Evolutionary conservation across 371 early-diverging fungal genomes (phyloP).

Genomic region (Rhizopus microsporus): DNA sequence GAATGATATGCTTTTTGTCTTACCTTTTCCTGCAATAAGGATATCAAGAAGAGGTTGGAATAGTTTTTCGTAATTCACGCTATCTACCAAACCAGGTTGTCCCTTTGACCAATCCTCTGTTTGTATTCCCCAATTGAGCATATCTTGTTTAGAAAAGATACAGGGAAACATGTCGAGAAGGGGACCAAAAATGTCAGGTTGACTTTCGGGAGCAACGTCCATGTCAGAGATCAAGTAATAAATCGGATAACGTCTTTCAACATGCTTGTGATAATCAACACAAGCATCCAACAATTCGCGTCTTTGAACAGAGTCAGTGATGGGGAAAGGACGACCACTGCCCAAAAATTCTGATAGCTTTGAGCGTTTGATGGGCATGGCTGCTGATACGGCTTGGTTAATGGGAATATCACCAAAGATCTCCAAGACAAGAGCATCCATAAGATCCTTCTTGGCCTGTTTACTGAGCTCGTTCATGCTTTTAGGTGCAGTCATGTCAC

Average conservation of each 20-base stretch:
- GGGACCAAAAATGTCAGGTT: slow-evolving; percentile 41
- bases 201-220: slow-evolving; percentile 26
- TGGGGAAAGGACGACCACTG: not conserved
- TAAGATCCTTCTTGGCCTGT: slow-evolving; percentile 25
- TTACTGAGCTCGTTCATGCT: slow-evolving; percentile 21
- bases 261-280: slow-evolving; percentile 34
- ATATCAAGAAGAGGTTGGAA: slow-evolving; percentile 44
- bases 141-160: slow-evolving; percentile 37
- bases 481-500: slow-evolving; percentile 4
- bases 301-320: slow-evolving; percentile 13
- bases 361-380: slow-evolving; percentile 34
- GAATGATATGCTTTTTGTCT: slow-evolving; percentile 1
- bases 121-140: slow-evolving; percentile 32
- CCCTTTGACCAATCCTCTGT: slow-evolving; percentile 26
- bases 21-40: slow-evolving; percentile 44
- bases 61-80: slow-evolving; percentile 29
- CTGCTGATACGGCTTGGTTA: slow-evolving; percentile 47
- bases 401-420: slow-evolving; percentile 52
- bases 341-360: slow-evolving; percentile 22
- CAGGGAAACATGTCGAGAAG: slow-evolving; percentile 41
- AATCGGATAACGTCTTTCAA: slow-evolving; percentile 41
- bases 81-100: slow-evolving; percentile 18
- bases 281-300: slow-evolving; percentile 37
- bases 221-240: slow-evolving; percentile 45
- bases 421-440: slow-evolving; percentile 42